A percentile compares a stretch with the other conserved stretches of the same genome.
Evolutionary conservation across 306 rosid genomes (phyloP).

Genomic region (Betula pendula): DNA sequence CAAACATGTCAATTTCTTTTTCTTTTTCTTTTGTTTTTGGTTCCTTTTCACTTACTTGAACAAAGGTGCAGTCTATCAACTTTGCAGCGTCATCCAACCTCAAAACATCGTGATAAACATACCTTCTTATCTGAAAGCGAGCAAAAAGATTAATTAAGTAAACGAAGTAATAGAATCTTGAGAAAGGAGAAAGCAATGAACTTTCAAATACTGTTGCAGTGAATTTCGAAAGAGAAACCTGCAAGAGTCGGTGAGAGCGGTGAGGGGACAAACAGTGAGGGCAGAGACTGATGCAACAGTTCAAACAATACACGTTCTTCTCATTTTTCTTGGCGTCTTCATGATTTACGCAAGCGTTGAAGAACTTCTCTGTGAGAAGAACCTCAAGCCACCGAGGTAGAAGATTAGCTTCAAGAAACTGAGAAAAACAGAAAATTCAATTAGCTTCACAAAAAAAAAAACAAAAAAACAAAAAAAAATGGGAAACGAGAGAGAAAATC

Average conservation of each 20-base stretch:
- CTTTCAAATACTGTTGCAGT: background rate
- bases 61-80: slow-evolving; percentile 68
- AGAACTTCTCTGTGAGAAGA: slow-evolving; percentile 78
- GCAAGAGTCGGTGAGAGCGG: slow-evolving; percentile 73
- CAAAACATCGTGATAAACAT: slow-evolving; percentile 77
- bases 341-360: slow-evolving; percentile 87
- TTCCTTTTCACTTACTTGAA: slow-evolving; percentile 59
- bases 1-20: background rate
- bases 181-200: background rate
- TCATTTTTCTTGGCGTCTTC: slow-evolving; percentile 85
- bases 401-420: slow-evolving; percentile 40
- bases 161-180: background rate
- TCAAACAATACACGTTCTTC: slow-evolving; percentile 83
- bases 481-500: background rate
- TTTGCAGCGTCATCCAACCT: slow-evolving; percentile 76
- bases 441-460: background rate
- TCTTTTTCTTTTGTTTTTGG: background rate
- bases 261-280: slow-evolving; percentile 85
- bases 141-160: background rate
- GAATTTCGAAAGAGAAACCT: slow-evolving; percentile 44
- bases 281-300: slow-evolving; percentile 86
- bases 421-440: background rate
- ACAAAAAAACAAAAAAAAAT: background rate
- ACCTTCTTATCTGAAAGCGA: slow-evolving; percentile 73
- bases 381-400: slow-evolving; percentile 80